phyloP scores from a whole-genome alignment of 73 alveolate species.

The Symbiodinium pilosum region DNA sequence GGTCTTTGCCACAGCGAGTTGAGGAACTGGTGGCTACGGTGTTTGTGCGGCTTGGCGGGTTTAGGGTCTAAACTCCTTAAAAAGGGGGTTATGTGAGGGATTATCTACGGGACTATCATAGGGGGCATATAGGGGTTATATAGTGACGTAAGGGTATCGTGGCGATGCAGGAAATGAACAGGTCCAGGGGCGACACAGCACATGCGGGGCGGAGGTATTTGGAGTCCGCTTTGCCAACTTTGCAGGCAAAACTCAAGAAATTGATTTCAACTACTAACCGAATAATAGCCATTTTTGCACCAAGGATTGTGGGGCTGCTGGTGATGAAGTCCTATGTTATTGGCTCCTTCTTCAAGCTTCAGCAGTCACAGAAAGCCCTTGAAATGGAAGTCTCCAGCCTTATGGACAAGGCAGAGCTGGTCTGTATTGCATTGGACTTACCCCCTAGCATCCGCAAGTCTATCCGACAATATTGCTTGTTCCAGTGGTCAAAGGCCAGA shows the following conservation, averaged over 20 bases:
- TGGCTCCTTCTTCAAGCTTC: conserved; percentile 42
- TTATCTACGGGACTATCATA: not conserved
- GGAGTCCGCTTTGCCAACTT: too few relatives aligned
- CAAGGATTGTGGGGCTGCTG: not conserved
- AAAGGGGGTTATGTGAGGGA: not conserved
- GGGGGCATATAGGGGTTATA: too few relatives aligned
- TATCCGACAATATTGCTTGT: conserved; percentile 40
- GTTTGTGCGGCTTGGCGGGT: conserved; percentile 11
- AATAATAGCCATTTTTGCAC: too few relatives aligned
- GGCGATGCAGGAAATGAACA: too few relatives aligned
- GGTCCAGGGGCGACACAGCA: too few relatives aligned
- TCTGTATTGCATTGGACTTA: conserved; percentile 26
- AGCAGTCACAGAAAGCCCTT: conserved; percentile 32
- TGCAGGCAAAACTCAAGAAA: too few relatives aligned
- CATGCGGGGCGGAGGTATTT: too few relatives aligned
- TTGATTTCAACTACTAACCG: not conserved
- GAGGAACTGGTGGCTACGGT: conserved; percentile 4
- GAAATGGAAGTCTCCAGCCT: conserved; percentile 31
- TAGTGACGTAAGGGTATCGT: too few relatives aligned
- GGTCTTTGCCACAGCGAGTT: conserved; percentile 4
- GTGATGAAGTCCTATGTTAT: conserved; percentile 70
- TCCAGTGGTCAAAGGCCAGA: conserved; percentile 63
- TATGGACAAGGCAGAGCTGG: conserved; percentile 33
- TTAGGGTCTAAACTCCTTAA: not conserved
- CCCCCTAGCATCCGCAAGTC: conserved; percentile 69